Conservation (phyloP, 345 rosid species). For the Melaleuca quinquenervia region DNA sequence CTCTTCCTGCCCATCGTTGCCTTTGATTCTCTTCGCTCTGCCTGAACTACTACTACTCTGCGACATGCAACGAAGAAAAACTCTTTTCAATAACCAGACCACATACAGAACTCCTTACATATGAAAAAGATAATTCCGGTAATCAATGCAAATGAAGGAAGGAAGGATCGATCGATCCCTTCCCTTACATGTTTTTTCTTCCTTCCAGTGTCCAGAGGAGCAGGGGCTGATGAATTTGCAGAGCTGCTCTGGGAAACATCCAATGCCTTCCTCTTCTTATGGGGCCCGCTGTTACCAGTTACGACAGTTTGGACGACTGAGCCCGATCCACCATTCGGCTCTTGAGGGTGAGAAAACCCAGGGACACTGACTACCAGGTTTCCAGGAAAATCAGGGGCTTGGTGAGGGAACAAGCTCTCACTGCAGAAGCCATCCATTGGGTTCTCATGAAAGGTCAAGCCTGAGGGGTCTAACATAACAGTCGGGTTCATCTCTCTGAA, state of each 20-base stretch:
- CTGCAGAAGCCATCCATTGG: neutral
- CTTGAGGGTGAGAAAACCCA: neutral
- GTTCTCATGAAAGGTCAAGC: neutral
- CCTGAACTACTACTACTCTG: slow-evolving; percentile 16
- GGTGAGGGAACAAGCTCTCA: neutral
- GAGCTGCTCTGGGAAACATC: slow-evolving; percentile 6
- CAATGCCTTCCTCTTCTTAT: slow-evolving; percentile 3
- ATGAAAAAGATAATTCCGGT: neutral
- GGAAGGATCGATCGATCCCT: neutral
- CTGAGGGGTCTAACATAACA: neutral
- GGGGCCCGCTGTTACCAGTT: neutral
- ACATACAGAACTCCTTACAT: neutral
- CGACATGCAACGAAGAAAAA: neutral
- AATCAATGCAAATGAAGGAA: neutral
- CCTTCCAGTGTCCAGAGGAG: neutral
- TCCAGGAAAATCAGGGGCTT: neutral
- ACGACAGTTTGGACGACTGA: neutral
- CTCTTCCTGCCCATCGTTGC: slow-evolving; percentile 10
- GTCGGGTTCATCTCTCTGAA: slow-evolving; percentile 1
- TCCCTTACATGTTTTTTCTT: neutral
- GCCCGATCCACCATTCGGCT: neutral
- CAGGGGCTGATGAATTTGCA: slow-evolving; percentile 1
- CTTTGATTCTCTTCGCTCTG: slow-evolving; percentile 22
- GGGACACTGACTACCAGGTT: neutral
- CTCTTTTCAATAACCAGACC: neutral